Conservation (phyloP, 495 filamentous ascomycete species). For the Podospora tetraspora region DNA sequence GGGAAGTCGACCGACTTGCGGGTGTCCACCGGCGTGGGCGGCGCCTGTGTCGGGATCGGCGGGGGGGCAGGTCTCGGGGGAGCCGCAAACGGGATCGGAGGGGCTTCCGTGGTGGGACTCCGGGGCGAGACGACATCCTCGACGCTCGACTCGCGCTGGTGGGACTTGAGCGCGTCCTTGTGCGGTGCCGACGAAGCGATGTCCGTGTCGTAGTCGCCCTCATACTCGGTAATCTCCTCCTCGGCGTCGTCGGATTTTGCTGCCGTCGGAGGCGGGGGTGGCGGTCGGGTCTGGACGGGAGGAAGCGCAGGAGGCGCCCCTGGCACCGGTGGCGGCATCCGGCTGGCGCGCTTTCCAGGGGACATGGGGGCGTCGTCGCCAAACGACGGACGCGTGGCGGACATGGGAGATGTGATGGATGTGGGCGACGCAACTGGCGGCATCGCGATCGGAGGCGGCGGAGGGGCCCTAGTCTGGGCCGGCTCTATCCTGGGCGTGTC, state of each 20-base stretch:
- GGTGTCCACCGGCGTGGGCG: conserved; percentile 44
- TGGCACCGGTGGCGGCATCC: conserved; percentile 46
- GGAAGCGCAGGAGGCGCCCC: conserved; percentile 47
- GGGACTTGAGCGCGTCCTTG: conserved; percentile 84
- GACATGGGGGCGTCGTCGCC: conserved; percentile 47
- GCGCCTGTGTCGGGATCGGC: conserved; percentile 54
- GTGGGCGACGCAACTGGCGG: conserved; percentile 34
- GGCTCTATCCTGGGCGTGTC: conserved; percentile 39
- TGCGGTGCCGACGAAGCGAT: conserved; percentile 84
- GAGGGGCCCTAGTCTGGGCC: conserved; percentile 36
- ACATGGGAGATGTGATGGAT: conserved; percentile 50
- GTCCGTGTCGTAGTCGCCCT: conserved; percentile 97
- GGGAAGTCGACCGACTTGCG: conserved; percentile 60
- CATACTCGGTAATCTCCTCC: conserved; percentile 84
- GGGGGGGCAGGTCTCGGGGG: conserved; percentile 48
- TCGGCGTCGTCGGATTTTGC: conserved; percentile 60
- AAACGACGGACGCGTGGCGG: conserved; percentile 47
- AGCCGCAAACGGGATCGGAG: conserved; percentile 43
- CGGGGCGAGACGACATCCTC: conserved; percentile 46
- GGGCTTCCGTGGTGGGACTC: conserved; percentile 43
- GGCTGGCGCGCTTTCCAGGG: conserved; percentile 49
- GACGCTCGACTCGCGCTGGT: conserved; percentile 70
- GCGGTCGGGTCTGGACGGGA: conserved; percentile 57
- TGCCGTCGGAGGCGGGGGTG: conserved; percentile 65
- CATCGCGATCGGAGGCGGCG: conserved; percentile 43